Conservation (phyloP, 371 early-diverging fungal species). For the Syncephalastrum racemosum region DNA sequence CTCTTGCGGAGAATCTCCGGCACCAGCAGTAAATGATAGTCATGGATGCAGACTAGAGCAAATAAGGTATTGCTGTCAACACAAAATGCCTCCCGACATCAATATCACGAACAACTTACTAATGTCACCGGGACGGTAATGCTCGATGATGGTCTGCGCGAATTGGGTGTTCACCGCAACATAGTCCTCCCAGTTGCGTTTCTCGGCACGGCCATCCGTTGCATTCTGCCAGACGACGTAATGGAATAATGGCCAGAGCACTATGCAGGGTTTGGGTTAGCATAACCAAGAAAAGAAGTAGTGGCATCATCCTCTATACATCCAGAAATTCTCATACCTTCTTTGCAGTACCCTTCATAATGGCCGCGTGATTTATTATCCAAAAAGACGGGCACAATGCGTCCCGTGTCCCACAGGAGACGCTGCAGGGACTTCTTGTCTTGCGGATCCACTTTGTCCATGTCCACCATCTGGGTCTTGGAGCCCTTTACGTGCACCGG, state of each 20-base stretch:
- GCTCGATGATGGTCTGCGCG: conserved; percentile 70
- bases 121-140: conserved; percentile 80
- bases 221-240: conserved; percentile 87
- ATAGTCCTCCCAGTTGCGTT: conserved; percentile 82
- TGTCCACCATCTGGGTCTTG: conserved; percentile 7
- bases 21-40: conserved; percentile 95
- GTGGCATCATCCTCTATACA: not conserved
- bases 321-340: conserved; percentile 52
- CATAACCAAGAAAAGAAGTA: not conserved
- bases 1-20: conserved; percentile 82
- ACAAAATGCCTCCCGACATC: not conserved
- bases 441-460: conserved; percentile 9
- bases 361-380: conserved; percentile 67
- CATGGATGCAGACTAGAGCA: conserved; percentile 91
- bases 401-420: conserved; percentile 37
- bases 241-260: conserved; percentile 78
- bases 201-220: conserved; percentile 63
- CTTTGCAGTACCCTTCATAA: conserved; percentile 88
- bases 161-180: conserved; percentile 81
- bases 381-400: conserved; percentile 73
- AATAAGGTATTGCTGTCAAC: not conserved
- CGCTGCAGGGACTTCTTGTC: conserved; percentile 34
- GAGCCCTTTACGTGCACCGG: conserved; percentile 17
- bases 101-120: conserved; percentile 49
- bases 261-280: conserved; percentile 1